A percentile compares a stretch with the other conserved stretches of the same genome.
Conservation (phyloP, 306 rosid species). For the Begonia loranthoides region DNA sequence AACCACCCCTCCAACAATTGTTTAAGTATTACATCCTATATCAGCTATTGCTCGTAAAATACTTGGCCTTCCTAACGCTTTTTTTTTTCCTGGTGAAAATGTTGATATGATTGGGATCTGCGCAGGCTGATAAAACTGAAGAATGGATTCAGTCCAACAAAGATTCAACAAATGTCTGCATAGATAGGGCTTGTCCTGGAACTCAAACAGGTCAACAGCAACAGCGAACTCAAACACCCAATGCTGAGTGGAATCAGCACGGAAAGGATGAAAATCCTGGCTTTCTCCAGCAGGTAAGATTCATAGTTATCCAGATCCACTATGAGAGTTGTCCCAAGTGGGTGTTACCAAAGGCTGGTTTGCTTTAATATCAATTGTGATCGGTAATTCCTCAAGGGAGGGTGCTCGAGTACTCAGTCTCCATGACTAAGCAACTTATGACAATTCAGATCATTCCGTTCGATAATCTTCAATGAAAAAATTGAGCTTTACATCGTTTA, state of each 20-base stretch:
- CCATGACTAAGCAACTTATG: too few relatives aligned
- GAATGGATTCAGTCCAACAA: slow-evolving; percentile 10
- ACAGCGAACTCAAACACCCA: too few relatives aligned
- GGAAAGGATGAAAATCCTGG: slow-evolving; percentile 23
- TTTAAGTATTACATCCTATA: not conserved
- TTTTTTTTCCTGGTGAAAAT: too few relatives aligned
- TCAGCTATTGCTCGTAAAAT: not conserved
- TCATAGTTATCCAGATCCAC: not conserved
- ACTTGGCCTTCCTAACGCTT: too few relatives aligned
- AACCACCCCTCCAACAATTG: not conserved
- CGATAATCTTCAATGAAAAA: not conserved
- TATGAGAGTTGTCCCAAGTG: not conserved
- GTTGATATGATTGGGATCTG: not conserved
- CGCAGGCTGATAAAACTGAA: slow-evolving; percentile 21
- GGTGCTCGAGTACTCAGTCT: too few relatives aligned
- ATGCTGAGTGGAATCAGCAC: slow-evolving; percentile 5
- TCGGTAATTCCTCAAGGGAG: too few relatives aligned
- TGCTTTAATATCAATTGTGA: too few relatives aligned
- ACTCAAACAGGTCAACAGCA: slow-evolving; percentile 14
- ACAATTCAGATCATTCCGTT: not conserved
- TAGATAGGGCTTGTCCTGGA: slow-evolving; percentile 17
- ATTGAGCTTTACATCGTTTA: not conserved
- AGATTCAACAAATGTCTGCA: slow-evolving; percentile 17
- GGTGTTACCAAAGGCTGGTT: not conserved
- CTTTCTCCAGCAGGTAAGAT: slow-evolving; percentile 32